These are phyloP conservation scores for Dioscorea dumetorum DNA, from an alignment of 106 monocot genomes.

Conservation along the genomic window DNA sequence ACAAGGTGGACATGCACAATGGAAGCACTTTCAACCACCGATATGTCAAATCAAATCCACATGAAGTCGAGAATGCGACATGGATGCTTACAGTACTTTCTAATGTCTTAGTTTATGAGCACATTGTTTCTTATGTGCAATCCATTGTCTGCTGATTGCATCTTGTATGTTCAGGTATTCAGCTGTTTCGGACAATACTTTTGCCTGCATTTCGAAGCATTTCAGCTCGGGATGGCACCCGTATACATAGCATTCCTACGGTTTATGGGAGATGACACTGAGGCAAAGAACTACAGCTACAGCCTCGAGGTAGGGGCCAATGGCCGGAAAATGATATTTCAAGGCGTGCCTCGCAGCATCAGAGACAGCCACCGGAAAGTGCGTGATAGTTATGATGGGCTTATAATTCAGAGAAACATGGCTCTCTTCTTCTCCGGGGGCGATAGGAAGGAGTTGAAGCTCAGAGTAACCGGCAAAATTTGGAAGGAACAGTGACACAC, in stretches of 20 bases:
- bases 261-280: conserved; percentile 13
- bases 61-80: conserved; percentile 19
- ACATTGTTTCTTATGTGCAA: too few species aligned
- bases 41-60: conserved; percentile 19
- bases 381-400: conserved; percentile 12
- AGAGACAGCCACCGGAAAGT: conserved; percentile 15
- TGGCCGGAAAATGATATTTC: conserved; percentile 12
- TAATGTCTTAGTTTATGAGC: too few species aligned
- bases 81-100: conserved; percentile 15
- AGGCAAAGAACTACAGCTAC: conserved; percentile 17
- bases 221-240: conserved; percentile 9
- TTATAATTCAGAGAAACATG: conserved; percentile 15
- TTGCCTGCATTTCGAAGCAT: conserved; percentile 15
- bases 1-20: conserved; percentile 19
- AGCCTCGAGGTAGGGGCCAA: conserved; percentile 11
- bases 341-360: conserved; percentile 11
- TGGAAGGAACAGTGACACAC: conserved; percentile 10
- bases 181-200: conserved; percentile 19
- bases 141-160: too few species aligned
- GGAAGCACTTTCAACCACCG: conserved; percentile 17
- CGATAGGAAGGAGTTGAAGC: conserved; percentile 14
- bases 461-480: conserved; percentile 11
- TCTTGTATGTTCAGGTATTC: conserved; percentile 1
- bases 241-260: conserved; percentile 15
- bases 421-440: conserved; percentile 12